These are phyloP conservation scores for Cucurbita argyrosperma DNA, from an alignment of 306 rosid species.

Conservation along the genomic window DNA sequence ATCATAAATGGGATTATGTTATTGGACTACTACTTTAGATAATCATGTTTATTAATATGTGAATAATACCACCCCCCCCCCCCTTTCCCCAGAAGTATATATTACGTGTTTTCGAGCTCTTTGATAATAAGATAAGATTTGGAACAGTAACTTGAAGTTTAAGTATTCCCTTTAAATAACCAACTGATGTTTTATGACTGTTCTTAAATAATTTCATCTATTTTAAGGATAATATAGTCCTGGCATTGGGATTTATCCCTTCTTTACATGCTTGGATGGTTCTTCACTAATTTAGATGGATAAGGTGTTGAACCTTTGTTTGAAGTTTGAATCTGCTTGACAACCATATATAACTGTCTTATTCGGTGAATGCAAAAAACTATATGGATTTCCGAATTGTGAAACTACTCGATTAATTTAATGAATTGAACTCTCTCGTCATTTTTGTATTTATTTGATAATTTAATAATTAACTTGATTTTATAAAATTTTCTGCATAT, in stretches of 20 bases:
- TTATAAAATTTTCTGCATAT: not conserved
- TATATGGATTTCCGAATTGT: not conserved
- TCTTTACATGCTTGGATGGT: not conserved
- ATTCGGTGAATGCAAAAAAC: not conserved
- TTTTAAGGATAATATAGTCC: not conserved
- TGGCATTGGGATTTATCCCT: not conserved
- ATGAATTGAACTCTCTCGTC: not conserved
- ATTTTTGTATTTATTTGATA: not conserved
- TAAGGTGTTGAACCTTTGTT: not conserved
- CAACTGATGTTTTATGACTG: not conserved
- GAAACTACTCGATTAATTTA: not conserved
- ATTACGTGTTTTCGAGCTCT: not conserved
- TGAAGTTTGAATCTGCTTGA: not conserved
- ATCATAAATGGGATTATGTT: not conserved
- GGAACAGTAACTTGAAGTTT: not conserved
- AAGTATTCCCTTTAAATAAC: not conserved
- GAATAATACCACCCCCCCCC: not conserved
- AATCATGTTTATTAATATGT: not conserved
- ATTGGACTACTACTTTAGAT: not conserved
- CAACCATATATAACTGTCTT: not conserved
- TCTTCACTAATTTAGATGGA: not conserved
- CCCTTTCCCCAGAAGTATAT: not conserved
- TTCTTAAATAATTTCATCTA: not conserved
- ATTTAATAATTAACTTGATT: not conserved
- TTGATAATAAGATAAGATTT: not conserved